These are phyloP conservation scores for Pontederia paniculata DNA, from an alignment of 176 grass and related monocot genomes.

Conservation along the genomic window DNA sequence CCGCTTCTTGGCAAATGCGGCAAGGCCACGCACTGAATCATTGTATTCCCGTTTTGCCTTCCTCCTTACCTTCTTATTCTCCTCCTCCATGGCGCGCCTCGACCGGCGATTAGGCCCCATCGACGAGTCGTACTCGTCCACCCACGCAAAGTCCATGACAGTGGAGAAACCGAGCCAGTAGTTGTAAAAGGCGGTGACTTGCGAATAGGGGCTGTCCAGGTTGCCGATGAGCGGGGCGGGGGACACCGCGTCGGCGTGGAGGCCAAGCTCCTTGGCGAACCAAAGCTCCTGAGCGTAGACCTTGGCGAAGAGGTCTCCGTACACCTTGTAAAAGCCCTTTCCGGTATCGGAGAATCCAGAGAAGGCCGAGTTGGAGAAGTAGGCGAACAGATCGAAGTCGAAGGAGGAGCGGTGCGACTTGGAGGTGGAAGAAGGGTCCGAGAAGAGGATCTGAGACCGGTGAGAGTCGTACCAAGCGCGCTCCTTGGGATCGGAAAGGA, in stretches of 20 bases:
- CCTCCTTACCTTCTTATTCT: slow-evolving; percentile 77
- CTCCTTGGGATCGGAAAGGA: slow-evolving; percentile 83
- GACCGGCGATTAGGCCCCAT: slow-evolving; percentile 55
- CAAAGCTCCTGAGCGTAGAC: slow-evolving; percentile 68
- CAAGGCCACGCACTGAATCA: slow-evolving; percentile 54
- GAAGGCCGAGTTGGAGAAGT: slow-evolving; percentile 60
- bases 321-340: slow-evolving; percentile 91
- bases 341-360: slow-evolving; percentile 66
- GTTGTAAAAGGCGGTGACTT: slow-evolving; percentile 73
- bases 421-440: slow-evolving; percentile 28
- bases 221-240: slow-evolving; percentile 70
- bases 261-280: slow-evolving; percentile 56
- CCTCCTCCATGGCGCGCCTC: slow-evolving; percentile 80
- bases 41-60: slow-evolving; percentile 79
- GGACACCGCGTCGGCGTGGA: slow-evolving; percentile 30
- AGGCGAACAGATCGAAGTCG: slow-evolving; percentile 63
- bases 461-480: slow-evolving; percentile 91
- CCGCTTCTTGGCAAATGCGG: slow-evolving; percentile 82
- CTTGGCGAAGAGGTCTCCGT: slow-evolving; percentile 65
- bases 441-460: slow-evolving; percentile 88
- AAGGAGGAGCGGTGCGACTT: slow-evolving; percentile 23
- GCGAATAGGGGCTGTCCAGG: slow-evolving; percentile 57
- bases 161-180: slow-evolving; percentile 76
- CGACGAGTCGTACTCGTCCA: slow-evolving; percentile 53
- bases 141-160: slow-evolving; percentile 87